Evolutionary conservation across 2,329 filamentous ascomycete genomes (phyloP), one percentile per base, ranked within the genome.

Genomic region (Fusarium devonianum): DNA sequence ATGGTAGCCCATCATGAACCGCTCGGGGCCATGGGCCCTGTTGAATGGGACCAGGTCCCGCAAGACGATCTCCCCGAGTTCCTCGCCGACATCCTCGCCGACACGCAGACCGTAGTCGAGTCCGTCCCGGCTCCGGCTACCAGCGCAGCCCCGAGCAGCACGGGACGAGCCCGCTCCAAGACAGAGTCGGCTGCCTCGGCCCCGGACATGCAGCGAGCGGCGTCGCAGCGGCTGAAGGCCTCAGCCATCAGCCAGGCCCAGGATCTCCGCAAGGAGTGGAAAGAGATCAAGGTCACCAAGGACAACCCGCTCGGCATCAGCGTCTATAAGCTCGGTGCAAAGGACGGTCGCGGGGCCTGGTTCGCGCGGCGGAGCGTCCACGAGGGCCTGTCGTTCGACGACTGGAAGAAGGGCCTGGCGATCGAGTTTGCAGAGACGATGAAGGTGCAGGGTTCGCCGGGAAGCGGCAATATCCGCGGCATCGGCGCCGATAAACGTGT

Each of bases 361-460:
- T 97, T 97, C 71, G 90, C 90, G 17, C 78, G 93, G 45, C 79
- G 88, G 37, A 96, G 91, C 67, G 78, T 96, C 14, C 92, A 97
- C 65, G 85, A 89, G 62, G 89, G 87, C 1, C 69, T 95, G 14
- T 78, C 85, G 0, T 96, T 95, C 69, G 80, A 83, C 14, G 86
- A 84, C 67, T 96, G 91, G 86, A 88, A 86, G 75, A 78, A 78
- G 39, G 91, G 88, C 3, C 80, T 97, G 65, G 80, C 89, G 68
- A 78, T 79, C 16, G 93, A 97, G 75, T 94, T 97, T 69, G 78
- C 81, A 1, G 88, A 92, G 71, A 90, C 87, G 12, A 74, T 96
- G 69, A 85, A 85, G 64, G 80, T 87, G 3, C 80, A 89, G 55
- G 86, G 84, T 13, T 80, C 82, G 16, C 87, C 88, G 1, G 87